A percentile compares a stretch with the other conserved stretches of the same genome.
These are phyloP conservation scores for Aspergillus carlsbadensis DNA, from an alignment of 495 filamentous ascomycete species.

Conservation along the genomic window DNA sequence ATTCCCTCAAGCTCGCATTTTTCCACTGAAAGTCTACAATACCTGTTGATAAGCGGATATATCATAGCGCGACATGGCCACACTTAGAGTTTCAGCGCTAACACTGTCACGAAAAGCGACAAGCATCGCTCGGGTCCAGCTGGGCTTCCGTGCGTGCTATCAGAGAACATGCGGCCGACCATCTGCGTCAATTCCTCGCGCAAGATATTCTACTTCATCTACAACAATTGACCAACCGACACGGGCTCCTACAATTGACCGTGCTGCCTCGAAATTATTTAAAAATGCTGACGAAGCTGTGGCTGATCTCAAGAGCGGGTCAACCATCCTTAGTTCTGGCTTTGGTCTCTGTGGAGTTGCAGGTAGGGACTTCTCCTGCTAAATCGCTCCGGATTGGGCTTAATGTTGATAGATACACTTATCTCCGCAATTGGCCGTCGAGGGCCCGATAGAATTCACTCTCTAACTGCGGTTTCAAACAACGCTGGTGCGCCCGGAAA, in stretches of 20 bases:
- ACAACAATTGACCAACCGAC: conserved; percentile 9
- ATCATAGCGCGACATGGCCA: conserved; percentile 24
- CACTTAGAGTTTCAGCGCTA: conserved; percentile 27
- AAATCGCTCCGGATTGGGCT: not conserved
- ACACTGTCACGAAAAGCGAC: conserved; percentile 30
- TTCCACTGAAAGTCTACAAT: not conserved
- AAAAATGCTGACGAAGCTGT: conserved; percentile 72
- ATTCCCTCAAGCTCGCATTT: conserved; percentile 2
- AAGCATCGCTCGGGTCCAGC: conserved; percentile 22
- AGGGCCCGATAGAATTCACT: conserved; percentile 64
- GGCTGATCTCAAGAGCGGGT: conserved; percentile 69
- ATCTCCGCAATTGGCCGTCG: conserved; percentile 72
- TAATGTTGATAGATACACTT: conserved; percentile 58
- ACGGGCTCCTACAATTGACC: conserved; percentile 35
- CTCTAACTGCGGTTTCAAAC: conserved; percentile 84
- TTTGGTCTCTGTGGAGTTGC: conserved; percentile 89
- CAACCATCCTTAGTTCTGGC: conserved; percentile 75
- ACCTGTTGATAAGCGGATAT: not conserved
- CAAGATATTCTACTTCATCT: conserved; percentile 31
- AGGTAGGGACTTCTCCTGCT: conserved; percentile 22
- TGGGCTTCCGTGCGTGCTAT: conserved; percentile 26
- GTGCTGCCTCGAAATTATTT: conserved; percentile 59
- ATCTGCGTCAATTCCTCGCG: conserved; percentile 4
- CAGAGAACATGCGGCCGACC: conserved; percentile 18
- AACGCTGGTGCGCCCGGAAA: conserved; percentile 79